Base-by-base conservation (phyloP, 177 flowering plant species). In the Tripterygium wilfordii region DNA sequence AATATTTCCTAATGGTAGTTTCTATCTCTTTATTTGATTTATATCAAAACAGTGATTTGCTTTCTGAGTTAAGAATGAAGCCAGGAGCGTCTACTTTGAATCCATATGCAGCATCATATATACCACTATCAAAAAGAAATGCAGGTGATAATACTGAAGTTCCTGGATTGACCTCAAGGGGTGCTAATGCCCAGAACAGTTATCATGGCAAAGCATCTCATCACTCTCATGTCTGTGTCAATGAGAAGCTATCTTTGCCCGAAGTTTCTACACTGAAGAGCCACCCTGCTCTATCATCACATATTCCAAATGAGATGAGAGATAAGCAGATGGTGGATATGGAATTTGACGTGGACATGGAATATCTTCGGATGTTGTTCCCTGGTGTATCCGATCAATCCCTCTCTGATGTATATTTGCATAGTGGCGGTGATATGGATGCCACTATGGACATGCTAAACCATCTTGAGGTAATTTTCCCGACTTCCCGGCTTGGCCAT, bases 371-470 rank as follows among this genome's bases (percentile, higher is more conserved):
- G 46, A 62, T 68, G 66, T 31, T 10, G 21, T 87, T 82, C 66
- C 80, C 96, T 48, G 73, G 69, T 40, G 20, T 81, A 37, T 79
- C 92, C 27, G 60, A 65, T 20, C 67, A 83, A 62, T 83, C 82
- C 24, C 68, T 87, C 46, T 31, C 57, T 48, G 87, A 75, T 59
- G 85, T 81, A 18, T 78, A 76, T 63, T 17, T 44, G 37, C 77
- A 68, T 33, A 83, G 73, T 53, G 52, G 29, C 5, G 68, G 83
- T 51, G 89, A 87, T 61, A 13, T 87, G 65, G 89, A 78, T 4
- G 75, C 85, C 40, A 49, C 96, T 12, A 30, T 72, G 33, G 92
- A 84, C 51, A 87, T 87, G 96, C 69, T 87, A 58, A 56, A 23
- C 43, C 77, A 77, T 38, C 87, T 87, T 25, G 92, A 75, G 81